Percentiles rank a stretch among this genome's conserved stretches.
These are phyloP conservation scores for Phytophthora pisi DNA, from an alignment of 352 stramenopile species.

Conservation along the genomic window DNA sequence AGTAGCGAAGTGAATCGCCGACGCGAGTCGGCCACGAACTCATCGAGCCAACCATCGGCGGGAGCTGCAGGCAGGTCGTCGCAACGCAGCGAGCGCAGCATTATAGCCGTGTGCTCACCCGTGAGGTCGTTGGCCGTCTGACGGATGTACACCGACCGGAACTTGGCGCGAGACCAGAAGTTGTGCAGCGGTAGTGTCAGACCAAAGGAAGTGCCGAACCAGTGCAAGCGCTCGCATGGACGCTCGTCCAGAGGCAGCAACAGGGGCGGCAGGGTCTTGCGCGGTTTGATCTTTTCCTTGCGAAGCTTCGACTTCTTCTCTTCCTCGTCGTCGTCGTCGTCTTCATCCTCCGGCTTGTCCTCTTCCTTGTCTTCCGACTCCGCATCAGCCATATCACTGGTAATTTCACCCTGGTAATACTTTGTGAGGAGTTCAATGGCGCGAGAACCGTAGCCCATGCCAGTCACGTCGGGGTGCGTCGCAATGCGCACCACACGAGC, in stretches of 20 bases:
- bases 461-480: slow-evolving; percentile 95
- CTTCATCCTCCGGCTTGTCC: slow-evolving; percentile 38
- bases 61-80: slow-evolving; percentile 82
- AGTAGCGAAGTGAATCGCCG: slow-evolving; percentile 95
- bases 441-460: slow-evolving; percentile 98
- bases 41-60: slow-evolving; percentile 91
- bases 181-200: slow-evolving; percentile 96
- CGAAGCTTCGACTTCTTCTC: slow-evolving; percentile 60
- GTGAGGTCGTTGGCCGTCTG: slow-evolving; percentile 99
- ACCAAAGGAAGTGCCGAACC: slow-evolving; percentile 98
- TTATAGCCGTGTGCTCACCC: slow-evolving; percentile 97
- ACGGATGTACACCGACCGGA: slow-evolving; percentile 97
- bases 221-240: slow-evolving; percentile 96
- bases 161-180: slow-evolving; percentile 96
- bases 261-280: slow-evolving; percentile 97
- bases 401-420: slow-evolving; percentile 98
- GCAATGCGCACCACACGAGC: slow-evolving; percentile 98
- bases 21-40: slow-evolving; percentile 95
- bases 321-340: slow-evolving; percentile 44
- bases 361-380: slow-evolving; percentile 38
- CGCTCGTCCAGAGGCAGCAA: slow-evolving; percentile 95
- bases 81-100: slow-evolving; percentile 78
- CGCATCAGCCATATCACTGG: slow-evolving; percentile 43
- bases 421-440: slow-evolving; percentile 95
- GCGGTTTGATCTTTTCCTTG: slow-evolving; percentile 93